Conservation (phyloP, 305 asterid genomes). For the Plantago rigida region DNA sequence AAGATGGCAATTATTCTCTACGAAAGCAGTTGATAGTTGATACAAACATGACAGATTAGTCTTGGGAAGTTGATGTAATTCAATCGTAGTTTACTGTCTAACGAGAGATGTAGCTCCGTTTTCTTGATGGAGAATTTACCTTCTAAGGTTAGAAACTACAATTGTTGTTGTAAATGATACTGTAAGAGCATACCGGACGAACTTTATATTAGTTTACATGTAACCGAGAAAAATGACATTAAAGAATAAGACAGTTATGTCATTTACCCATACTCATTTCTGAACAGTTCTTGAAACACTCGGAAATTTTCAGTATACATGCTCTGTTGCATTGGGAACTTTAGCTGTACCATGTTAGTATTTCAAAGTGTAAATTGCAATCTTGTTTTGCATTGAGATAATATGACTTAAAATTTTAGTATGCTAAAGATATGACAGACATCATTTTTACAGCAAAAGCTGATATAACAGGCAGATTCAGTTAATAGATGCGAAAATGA, state of each 20-base stretch:
- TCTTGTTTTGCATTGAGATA: not conserved
- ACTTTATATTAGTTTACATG: not conserved
- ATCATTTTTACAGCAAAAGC: not conserved
- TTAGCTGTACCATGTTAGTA: not conserved
- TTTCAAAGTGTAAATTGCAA: not conserved
- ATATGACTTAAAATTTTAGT: too few species aligned
- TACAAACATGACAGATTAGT: not conserved
- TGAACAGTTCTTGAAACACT: not conserved
- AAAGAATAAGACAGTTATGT: not conserved
- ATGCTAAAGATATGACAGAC: too few species aligned
- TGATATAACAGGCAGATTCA: not conserved
- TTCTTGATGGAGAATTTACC: not conserved
- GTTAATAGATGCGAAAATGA: not conserved
- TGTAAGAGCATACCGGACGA: not conserved
- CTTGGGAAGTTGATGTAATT: not conserved
- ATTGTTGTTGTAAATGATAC: slow-evolving; percentile 7
- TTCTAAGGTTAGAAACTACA: not conserved
- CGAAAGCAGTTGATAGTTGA: not conserved
- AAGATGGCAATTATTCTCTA: not conserved
- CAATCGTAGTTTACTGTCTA: not conserved
- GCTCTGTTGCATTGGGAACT: too few species aligned
- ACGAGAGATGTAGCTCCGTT: slow-evolving; percentile 8
- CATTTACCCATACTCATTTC: not conserved
- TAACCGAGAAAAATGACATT: not conserved
- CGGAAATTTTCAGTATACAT: not conserved